These are phyloP conservation scores for Silybum marianum DNA, from an alignment of 129 eudicot genomes.

Conservation along the genomic window DNA sequence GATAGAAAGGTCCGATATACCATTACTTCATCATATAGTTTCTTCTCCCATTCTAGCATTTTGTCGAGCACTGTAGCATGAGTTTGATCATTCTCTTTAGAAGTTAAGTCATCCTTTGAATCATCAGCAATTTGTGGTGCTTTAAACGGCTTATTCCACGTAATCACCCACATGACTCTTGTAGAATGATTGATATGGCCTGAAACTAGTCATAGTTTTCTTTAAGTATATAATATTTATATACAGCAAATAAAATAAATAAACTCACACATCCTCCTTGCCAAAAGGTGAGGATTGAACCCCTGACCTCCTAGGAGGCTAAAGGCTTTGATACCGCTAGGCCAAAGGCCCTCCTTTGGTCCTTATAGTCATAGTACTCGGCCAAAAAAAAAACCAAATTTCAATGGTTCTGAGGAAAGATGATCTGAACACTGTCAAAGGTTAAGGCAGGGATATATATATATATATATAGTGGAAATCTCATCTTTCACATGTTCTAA, in stretches of 20 bases:
- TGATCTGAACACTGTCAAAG: background rate
- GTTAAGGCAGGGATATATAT: too few species aligned
- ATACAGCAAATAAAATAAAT: too few species aligned
- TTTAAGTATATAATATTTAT: too few species aligned
- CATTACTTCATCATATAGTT: constrained; percentile 85
- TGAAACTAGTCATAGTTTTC: constrained; percentile 13
- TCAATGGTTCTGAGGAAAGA: background rate
- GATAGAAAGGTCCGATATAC: constrained; percentile 31
- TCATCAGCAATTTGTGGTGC: constrained; percentile 46
- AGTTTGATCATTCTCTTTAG: constrained; percentile 61
- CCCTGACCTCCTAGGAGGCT: too few species aligned
- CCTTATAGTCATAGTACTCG: background rate
- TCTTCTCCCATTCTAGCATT: constrained; percentile 88
- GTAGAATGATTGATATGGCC: constrained; percentile 77
- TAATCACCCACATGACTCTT: constrained; percentile 67
- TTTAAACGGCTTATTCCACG: constrained; percentile 69
- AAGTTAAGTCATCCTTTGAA: constrained; percentile 54
- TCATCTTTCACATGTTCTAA: too few species aligned
- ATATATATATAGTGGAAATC: too few species aligned
- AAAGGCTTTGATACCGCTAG: too few species aligned
- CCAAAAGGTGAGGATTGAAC: too few species aligned
- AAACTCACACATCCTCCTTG: too few species aligned
- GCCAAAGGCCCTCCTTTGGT: too few species aligned
- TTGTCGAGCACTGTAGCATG: constrained; percentile 77
- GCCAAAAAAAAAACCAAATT: background rate